A percentile compares a stretch with the other conserved stretches of the same genome.
Conservation (phyloP, 192 early-diverging fungal species). For the Rhizophagus clarus region DNA sequence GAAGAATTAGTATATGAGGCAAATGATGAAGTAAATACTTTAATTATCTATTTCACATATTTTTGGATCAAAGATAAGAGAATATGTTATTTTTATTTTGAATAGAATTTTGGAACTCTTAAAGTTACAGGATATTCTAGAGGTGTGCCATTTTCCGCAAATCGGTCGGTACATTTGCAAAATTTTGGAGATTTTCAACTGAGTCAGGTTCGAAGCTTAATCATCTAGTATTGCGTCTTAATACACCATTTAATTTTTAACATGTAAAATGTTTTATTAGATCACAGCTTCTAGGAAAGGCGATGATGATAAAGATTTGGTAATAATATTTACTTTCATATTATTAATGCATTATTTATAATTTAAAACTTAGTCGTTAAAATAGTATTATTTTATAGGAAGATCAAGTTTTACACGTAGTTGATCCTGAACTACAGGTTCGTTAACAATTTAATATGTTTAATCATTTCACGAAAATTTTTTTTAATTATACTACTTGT, state of each 20-base stretch:
- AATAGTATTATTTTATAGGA: neutral
- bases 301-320: slow-evolving; percentile 20
- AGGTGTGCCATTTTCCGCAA: slow-evolving; percentile 84
- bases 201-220: slow-evolving; percentile 47
- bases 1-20: slow-evolving; percentile 74
- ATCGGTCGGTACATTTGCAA: slow-evolving; percentile 89
- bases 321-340: neutral
- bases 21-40: slow-evolving; percentile 40
- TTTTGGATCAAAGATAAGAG: no score
- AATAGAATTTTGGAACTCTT: slow-evolving; percentile 59
- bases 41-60: neutral
- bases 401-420: neutral
- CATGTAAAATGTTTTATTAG: neutral
- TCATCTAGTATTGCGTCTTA: slow-evolving; percentile 35
- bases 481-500: neutral
- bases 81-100: neutral
- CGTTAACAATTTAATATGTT: neutral
- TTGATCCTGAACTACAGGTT: neutral
- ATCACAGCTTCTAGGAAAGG: neutral
- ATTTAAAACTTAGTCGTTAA: neutral
- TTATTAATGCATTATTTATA: neutral
- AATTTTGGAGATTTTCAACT: slow-evolving; percentile 96
- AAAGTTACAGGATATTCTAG: slow-evolving; percentile 86
- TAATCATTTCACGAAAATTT: neutral
- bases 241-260: slow-evolving; percentile 30